Base-by-base conservation (phyloP, 306 rosid species). In the Potentilla sterilis region DNA sequence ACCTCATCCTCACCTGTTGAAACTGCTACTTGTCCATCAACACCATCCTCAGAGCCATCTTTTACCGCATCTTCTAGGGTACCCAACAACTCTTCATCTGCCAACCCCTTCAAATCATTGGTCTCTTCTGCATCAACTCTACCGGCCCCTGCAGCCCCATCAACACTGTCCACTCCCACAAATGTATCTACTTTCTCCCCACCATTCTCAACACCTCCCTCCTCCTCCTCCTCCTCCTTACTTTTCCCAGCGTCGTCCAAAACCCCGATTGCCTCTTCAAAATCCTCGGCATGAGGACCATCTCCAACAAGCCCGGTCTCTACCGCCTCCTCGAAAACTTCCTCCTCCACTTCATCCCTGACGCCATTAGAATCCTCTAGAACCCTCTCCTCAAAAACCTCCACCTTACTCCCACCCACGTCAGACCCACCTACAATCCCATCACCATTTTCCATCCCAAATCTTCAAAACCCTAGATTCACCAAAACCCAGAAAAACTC, bases 361-460 rank as follows among this genome's bases (percentile, higher is more conserved):
- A 65, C 41, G 22, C 85, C 83, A 21, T 78, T 84, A 75, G 88
- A 81, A 72, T 69, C 89, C 69, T 78, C 83, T 72, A 67, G 78
- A 9, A 48, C 35, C 52, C 70, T 72, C 77, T 79, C 91, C 67
- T 46, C 76, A 9, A 81, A 70, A 72, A 81, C 83, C 76, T 77
- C 88, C 67, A 40, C 79, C 78, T 84, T 78, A n/a, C 51, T 74
- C 77, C 86, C 89, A 38, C 55, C 87, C 81, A 41, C 74, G 28
- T 78, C 73, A 78, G 79, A 77, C 64, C 80, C 88, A 70, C 70
- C 76, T 51, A 77, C 73, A 82, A 75, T 67, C 65, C 69, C 87
- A 72, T 69, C 86, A 77, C 84, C 87, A 82, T 83, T 81, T 74
- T 87, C 97, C 97, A 92, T 87, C 67, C 71, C 73, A 74, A 84